Evolutionary conservation across 2,329 filamentous ascomycete genomes (phyloP), one percentile per base, ranked within the genome.

Genomic region (Phialophora macrospora): DNA sequence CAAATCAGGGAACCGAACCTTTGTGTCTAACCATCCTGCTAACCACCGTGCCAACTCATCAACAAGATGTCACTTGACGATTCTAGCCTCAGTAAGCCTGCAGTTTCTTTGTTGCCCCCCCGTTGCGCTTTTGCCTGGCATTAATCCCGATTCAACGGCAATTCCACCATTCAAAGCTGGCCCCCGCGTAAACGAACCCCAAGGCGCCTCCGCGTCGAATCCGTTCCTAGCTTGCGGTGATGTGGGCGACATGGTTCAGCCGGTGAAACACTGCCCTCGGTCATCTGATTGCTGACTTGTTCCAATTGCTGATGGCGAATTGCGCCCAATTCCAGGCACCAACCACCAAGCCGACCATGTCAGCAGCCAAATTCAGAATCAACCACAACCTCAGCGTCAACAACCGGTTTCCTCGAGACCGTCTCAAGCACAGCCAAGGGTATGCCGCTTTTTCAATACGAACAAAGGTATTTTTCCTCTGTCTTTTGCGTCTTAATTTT

Each of bases 401-500:
- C n/a, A 48, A 38, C 44, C 49, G 30, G 38, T 61, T 55, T 34
- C 60, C 59, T 32, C 49, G 32, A 57, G 58, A 38, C 34, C 57
- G 28, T 54, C 49, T 60, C 58, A 65, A 60, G 34, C 54, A 52
- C 55, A 49, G 22, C 48, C 69, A 46, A 52, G 65, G 60, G 65
- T 65, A 55, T 71, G 69, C 41, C 67, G 67, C 49, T 71, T 69
- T 63, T 69, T 63, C 60, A 64, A 66, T 64, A 71, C 69, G 46
- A 46, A 24, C 34, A 67, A 65, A 64, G 69, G 69, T 71, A 65
- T 55, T 63, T 44, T 20, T n/a, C 49, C 26, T 30, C 58, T 34
- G 60, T 69, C 65, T 65, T 63, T 67, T 65, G 38, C 44, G 24
- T 20, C 26, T 17, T 46, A 59, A 65, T 64, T 68, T 67, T 67